Evolutionary conservation across 768 basidiomycete genomes (phyloP).

Genomic region (Coprinopsis cinerea): DNA sequence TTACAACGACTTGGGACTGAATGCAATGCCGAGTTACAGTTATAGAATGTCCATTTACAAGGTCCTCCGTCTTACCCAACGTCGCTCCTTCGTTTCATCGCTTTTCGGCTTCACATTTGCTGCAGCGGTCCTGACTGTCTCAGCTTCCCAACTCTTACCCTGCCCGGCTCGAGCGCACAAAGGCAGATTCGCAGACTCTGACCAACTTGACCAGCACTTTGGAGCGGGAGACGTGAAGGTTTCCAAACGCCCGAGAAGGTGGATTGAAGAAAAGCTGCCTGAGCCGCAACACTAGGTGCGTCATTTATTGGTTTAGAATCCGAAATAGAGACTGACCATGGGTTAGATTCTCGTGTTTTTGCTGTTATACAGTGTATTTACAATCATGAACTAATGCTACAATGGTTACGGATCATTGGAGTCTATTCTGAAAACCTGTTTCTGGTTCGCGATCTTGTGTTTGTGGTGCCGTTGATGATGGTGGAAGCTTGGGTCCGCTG

Average conservation of each 20-base stretch:
- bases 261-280: conserved; percentile 73
- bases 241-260: conserved; percentile 59
- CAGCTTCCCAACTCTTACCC: conserved; percentile 71
- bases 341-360: too few species aligned
- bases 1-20: neutral
- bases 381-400: conserved; percentile 19
- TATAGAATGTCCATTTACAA: conserved; percentile 53
- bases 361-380: conserved; percentile 13
- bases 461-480: neutral
- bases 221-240: conserved; percentile 35
- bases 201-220: conserved; percentile 18
- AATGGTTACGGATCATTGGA: conserved; percentile 11
- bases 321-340: too few species aligned
- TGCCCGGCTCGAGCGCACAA: conserved; percentile 68
- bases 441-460: neutral
- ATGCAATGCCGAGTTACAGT: conserved; percentile 14
- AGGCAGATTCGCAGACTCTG: conserved; percentile 52
- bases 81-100: conserved; percentile 68
- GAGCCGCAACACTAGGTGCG: conserved; percentile 19
- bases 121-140: conserved; percentile 73
- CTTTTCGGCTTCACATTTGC: conserved; percentile 79
- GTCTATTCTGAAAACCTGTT: neutral
- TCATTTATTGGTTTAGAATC: too few species aligned
- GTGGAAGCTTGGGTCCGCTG: neutral
- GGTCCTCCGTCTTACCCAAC: conserved; percentile 56